Evolutionary conservation across 306 rosid genomes (phyloP).

Genomic region (Morella rubra): DNA sequence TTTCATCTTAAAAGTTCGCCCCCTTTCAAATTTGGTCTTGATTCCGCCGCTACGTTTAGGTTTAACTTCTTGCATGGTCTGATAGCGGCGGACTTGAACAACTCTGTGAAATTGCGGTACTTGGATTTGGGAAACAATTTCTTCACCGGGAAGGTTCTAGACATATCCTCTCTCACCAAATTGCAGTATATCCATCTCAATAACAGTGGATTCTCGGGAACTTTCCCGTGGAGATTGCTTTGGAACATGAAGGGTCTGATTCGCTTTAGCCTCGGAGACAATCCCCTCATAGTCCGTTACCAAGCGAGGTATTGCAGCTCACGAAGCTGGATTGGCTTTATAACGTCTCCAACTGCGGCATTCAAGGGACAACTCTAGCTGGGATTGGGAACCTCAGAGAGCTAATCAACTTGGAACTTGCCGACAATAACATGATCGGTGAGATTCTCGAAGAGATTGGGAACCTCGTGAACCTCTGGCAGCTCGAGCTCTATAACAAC

Average conservation of each 20-base stretch:
- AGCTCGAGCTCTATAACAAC: conserved; percentile 61
- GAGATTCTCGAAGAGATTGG: conserved; percentile 64
- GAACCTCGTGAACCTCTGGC: conserved; percentile 71
- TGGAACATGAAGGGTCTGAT: conserved; percentile 41
- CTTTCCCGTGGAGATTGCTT: conserved; percentile 75
- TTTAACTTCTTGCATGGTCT: conserved; percentile 50
- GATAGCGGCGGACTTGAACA: conserved; percentile 44
- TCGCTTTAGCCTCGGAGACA: conserved; percentile 70
- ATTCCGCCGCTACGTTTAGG: too few relatives aligned
- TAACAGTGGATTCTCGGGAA: conserved; percentile 60
- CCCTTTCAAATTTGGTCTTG: too few relatives aligned
- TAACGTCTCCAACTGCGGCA: conserved; percentile 57
- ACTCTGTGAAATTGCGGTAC: conserved; percentile 52
- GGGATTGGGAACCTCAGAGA: conserved; percentile 67
- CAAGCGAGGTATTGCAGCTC: conserved; percentile 39
- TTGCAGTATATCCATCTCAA: conserved; percentile 59
- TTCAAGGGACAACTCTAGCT: conserved; percentile 60
- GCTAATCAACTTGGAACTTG: conserved; percentile 59
- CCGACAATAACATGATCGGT: conserved; percentile 55
- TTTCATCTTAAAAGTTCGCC: too few relatives aligned
- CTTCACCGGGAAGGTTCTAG: conserved; percentile 64
- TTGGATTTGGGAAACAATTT: conserved; percentile 71
- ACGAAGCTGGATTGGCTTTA: conserved; percentile 58
- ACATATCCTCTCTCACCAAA: conserved; percentile 42
- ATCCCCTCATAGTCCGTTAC: conserved; percentile 55